Conservation (phyloP, 192 early-diverging fungal species). For the Pilaira anomala region DNA sequence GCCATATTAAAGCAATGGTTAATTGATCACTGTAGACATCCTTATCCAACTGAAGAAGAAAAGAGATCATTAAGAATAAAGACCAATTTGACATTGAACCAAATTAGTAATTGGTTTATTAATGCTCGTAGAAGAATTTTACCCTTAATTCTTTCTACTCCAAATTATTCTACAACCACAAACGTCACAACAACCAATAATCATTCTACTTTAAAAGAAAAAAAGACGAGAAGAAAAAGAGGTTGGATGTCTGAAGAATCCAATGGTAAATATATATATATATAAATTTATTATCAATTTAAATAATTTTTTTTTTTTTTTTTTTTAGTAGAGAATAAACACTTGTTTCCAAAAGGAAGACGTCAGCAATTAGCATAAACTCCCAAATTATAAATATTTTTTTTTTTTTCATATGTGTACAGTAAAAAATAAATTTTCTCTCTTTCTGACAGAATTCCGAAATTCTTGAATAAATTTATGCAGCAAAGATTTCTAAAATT, state of each 20-base stretch:
- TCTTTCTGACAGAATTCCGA: no score
- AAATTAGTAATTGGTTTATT: slow-evolving; percentile 78
- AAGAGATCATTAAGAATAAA: slow-evolving; percentile 50
- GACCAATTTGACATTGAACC: slow-evolving; percentile 62
- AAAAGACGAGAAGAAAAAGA: neutral
- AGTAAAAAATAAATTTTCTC: no score
- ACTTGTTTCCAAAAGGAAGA: neutral
- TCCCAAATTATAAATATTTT: no score
- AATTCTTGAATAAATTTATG: no score
- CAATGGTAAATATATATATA: neutral
- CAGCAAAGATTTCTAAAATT: no score
- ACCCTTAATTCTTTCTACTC: slow-evolving; percentile 42
- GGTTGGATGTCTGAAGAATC: neutral
- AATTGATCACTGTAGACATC: slow-evolving; percentile 54
- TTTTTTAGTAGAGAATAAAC: neutral
- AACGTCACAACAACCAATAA: neutral
- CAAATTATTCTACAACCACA: neutral
- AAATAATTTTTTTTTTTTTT: neutral
- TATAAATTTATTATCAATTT: no score
- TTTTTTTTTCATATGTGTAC: no score
- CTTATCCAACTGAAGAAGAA: slow-evolving; percentile 65
- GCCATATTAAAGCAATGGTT: slow-evolving; percentile 62
- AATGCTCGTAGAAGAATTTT: slow-evolving; percentile 60
- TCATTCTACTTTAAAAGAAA: neutral
- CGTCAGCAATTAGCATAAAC: no score